Conservation (phyloP, 768 basidiomycete species). For the Leucosporidium creatinivorum region DNA sequence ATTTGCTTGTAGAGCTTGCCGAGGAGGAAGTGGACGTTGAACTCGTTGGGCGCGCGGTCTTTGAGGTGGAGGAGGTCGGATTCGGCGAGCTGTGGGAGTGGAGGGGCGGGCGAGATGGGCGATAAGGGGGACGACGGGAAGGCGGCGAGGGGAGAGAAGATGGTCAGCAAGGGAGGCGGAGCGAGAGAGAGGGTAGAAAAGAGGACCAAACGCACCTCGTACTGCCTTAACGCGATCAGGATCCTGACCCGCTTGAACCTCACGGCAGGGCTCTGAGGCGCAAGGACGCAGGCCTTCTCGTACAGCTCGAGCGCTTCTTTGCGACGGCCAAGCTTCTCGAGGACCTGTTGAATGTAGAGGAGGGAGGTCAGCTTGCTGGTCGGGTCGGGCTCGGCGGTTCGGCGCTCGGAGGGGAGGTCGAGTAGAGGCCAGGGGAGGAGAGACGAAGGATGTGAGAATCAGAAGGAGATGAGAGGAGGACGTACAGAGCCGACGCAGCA, state of each 20-base stretch:
- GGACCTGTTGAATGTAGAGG: conserved; percentile 52
- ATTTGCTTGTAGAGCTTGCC: conserved; percentile 81
- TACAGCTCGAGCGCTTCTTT: conserved; percentile 69
- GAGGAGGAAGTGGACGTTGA: conserved; percentile 92
- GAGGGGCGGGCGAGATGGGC: background rate
- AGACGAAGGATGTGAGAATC: no score
- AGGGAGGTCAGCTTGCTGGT: background rate
- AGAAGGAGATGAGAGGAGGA: conserved; percentile 28
- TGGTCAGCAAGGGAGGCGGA: background rate
- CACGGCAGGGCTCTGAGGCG: conserved; percentile 85
- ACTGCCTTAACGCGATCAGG: conserved; percentile 72
- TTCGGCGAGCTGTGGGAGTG: conserved; percentile 58
- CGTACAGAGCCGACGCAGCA: conserved; percentile 94
- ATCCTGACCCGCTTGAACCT: conserved; percentile 90
- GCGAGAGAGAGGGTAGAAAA: no score
- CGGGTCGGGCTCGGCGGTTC: no score
- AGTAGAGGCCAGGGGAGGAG: no score
- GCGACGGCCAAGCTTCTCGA: conserved; percentile 75
- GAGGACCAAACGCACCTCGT: no score
- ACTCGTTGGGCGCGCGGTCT: conserved; percentile 82
- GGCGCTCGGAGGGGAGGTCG: no score
- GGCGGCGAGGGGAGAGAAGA: background rate
- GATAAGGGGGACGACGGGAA: background rate
- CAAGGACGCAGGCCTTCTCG: conserved; percentile 67
- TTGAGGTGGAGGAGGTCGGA: conserved; percentile 71